phyloP scores from a whole-genome alignment of 2,329 filamentous ascomycete species.

The Verticillium nonalfalfae region DNA sequence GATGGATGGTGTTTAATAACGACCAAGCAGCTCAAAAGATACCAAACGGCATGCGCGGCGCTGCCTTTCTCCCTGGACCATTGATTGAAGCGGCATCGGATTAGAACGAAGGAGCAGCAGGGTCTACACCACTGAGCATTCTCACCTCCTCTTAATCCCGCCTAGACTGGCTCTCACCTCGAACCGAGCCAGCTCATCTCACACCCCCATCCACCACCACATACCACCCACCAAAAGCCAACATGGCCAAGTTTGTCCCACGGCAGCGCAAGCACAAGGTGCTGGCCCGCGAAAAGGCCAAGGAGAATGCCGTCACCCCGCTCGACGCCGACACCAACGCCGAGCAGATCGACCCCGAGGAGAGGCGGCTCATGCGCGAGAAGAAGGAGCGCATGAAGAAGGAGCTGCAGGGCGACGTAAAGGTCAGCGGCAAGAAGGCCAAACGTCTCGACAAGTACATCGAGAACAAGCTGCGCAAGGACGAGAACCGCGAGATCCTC shows the following conservation, averaged over 20 bases:
- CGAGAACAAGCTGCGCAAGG: conserved; percentile 89
- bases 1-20: too few species aligned
- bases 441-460: conserved; percentile 65
- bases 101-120: background rate
- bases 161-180: background rate
- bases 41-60: background rate
- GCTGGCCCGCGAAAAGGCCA: conserved; percentile 54
- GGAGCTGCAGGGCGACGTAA: conserved; percentile 45
- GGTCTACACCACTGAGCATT: background rate
- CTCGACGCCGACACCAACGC: conserved; percentile 47
- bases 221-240: conserved; percentile 6
- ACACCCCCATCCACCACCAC: background rate
- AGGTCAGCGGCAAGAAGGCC: conserved; percentile 59
- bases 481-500: conserved; percentile 80
- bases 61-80: background rate
- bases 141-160: background rate
- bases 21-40: background rate
- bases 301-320: conserved; percentile 31
- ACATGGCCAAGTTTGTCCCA: conserved; percentile 53
- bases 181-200: background rate
- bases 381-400: conserved; percentile 50
- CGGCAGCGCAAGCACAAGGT: conserved; percentile 64
- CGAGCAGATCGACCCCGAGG: conserved; percentile 40
- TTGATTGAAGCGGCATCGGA: background rate
- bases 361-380: conserved; percentile 41